Conservation (phyloP, 495 filamentous ascomycete genomes). For the Hypoxylon intermedium region DNA sequence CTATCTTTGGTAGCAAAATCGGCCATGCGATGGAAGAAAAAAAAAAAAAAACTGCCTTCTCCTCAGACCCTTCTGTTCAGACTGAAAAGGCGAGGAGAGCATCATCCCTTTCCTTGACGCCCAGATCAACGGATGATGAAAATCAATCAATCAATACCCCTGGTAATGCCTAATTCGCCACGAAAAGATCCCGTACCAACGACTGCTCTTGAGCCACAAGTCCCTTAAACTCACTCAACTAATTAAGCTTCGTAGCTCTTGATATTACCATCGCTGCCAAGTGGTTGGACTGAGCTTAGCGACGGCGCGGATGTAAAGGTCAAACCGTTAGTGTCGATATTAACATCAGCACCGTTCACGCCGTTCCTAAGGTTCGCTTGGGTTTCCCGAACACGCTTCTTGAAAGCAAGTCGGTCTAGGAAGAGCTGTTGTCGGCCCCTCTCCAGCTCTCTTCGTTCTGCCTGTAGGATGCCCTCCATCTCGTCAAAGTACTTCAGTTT, state of each 20-base stretch:
- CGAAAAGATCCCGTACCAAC: background rate
- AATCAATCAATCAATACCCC: slow-evolving; percentile 7
- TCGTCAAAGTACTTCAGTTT: slow-evolving; percentile 94
- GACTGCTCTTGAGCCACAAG: background rate
- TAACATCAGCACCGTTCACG: slow-evolving; percentile 62
- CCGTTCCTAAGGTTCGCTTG: slow-evolving; percentile 76
- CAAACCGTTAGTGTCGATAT: slow-evolving; percentile 61
- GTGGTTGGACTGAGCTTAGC: slow-evolving; percentile 62
- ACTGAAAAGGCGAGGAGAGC: slow-evolving; percentile 5
- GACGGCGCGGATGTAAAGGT: slow-evolving; percentile 64
- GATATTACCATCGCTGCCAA: slow-evolving; percentile 66
- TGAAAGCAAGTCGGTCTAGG: slow-evolving; percentile 87
- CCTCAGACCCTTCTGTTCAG: too few species aligned
- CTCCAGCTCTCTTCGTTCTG: slow-evolving; percentile 91
- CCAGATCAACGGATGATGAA: slow-evolving; percentile 16
- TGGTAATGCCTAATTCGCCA: slow-evolving; percentile 29
- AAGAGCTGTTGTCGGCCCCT: slow-evolving; percentile 89
- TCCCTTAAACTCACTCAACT: too few species aligned
- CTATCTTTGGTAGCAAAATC: background rate
- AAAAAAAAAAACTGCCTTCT: slow-evolving; percentile 5
- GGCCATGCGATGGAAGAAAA: background rate
- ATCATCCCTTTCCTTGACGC: slow-evolving; percentile 20
- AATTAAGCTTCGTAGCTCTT: slow-evolving; percentile 59
- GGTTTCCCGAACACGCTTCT: slow-evolving; percentile 81
- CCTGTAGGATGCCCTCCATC: slow-evolving; percentile 88